Base-by-base conservation (phyloP, 176 grass and related monocot species). In the Puccinellia tenuiflora region DNA sequence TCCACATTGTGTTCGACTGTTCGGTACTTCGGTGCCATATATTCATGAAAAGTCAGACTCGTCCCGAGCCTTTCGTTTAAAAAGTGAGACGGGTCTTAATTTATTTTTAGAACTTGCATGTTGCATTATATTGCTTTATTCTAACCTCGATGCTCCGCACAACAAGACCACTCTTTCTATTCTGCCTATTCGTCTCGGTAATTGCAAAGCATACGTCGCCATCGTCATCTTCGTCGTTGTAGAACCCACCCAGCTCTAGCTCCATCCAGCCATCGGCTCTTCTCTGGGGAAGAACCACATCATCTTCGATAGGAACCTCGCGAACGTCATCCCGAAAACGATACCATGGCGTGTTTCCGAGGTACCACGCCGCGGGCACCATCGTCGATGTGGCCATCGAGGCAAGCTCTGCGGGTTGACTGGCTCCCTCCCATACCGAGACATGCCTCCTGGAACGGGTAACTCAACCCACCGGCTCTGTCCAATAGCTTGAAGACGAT, bases 191-290 rank as follows among this genome's bases (percentile, higher is more conserved):
- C n/a, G n/a, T n/a, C n/a, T n/a, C n/a, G n/a, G n/a, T n/a, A n/a
- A n/a, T n/a, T n/a, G n/a, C n/a, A n/a, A n/a, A n/a, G n/a, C n/a
- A n/a, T n/a, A n/a, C n/a, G n/a, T 85, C 90, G 6, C 87, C 90
- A 24, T 92, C 75, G 9, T 77, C 90, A 54, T 31, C 82, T 31
- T 81, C 66, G 25, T 73, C 69, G 16, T 53, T 90, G 29, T 62
- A 56, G 84, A 95, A 92, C 42, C 86, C 79, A 8, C 88, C 92
- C 12, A 95, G 35, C 60, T 80, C 76, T 0, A 79, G 16, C 62
- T 86, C 64, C 84, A 68, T 48, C 84, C 84, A 86, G 22, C 75
- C 76, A 35, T 86, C 84, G 4, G 39, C 63, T 55, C 76, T 86
- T 8, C 0, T 20, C 1, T 1, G 35, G 9, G 81, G 68, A 29